phyloP scores from a whole-genome alignment of 257 asterid genomes.

The Lithospermum erythrorhizon region DNA sequence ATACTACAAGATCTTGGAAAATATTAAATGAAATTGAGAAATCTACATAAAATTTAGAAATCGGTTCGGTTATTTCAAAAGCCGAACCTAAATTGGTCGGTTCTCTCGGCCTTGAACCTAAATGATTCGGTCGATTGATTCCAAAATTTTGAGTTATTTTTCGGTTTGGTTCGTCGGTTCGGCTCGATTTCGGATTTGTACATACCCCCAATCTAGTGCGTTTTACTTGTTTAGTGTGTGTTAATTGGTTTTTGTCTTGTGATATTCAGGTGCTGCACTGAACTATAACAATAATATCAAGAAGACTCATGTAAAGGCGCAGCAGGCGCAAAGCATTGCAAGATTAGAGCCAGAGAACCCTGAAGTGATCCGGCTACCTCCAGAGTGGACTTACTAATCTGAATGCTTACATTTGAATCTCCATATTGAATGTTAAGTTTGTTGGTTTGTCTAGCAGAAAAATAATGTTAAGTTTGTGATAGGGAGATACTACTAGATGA shows the following conservation, averaged over 20 bases:
- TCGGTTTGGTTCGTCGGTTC: no score
- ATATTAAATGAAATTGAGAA: no score
- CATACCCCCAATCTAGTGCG: no score
- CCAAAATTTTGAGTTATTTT: no score
- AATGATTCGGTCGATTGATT: no score
- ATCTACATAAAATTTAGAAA: no score
- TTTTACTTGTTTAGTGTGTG: no score
- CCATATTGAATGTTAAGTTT: not conserved
- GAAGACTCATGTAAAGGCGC: not conserved
- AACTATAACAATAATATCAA: conserved; percentile 9
- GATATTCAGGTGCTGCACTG: conserved; percentile 10
- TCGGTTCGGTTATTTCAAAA: no score
- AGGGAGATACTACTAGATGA: not conserved
- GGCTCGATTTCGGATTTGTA: no score
- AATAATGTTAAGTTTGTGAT: conserved; percentile 3
- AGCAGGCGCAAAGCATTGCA: conserved; percentile 16
- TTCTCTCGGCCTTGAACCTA: no score
- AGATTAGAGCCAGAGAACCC: conserved; percentile 16
- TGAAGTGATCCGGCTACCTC: conserved; percentile 53
- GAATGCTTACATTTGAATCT: not conserved
- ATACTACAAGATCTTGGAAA: no score
- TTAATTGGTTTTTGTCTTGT: not conserved
- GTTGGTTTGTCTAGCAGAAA: not conserved
- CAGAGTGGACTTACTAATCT: conserved; percentile 64
- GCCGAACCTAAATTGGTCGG: no score